Evolutionary conservation across 2,329 filamentous ascomycete genomes (phyloP).

Genomic region (Diaporthe sp.): DNA sequence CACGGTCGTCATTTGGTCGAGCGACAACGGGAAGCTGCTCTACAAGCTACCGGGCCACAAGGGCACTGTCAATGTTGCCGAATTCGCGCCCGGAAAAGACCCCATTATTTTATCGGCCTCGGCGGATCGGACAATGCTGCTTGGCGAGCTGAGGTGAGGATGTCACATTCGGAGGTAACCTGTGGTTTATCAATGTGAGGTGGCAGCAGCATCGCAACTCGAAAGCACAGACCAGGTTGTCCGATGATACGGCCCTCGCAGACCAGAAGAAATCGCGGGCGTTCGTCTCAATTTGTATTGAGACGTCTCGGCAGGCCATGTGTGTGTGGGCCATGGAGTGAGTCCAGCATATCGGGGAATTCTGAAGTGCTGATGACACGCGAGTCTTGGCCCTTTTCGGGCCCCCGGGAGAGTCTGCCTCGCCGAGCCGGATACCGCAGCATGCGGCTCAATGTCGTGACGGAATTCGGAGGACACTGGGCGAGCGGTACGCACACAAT

Average conservation of each 20-base stretch:
- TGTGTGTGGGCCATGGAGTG: conserved; percentile 18
- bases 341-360: conserved; percentile 10
- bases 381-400: conserved; percentile 1
- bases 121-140: conserved; percentile 87
- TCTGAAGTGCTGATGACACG: conserved; percentile 26
- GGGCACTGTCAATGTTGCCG: conserved; percentile 93
- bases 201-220: background rate
- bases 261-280: conserved; percentile 1
- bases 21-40: conserved; percentile 86
- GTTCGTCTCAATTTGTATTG: conserved; percentile 26
- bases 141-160: conserved; percentile 82
- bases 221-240: background rate
- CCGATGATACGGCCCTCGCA: background rate
- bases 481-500: background rate
- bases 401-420: background rate
- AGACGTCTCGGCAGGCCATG: conserved; percentile 21
- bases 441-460: conserved; percentile 6
- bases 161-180: background rate
- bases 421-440: conserved; percentile 6
- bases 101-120: conserved; percentile 90
- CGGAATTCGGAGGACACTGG: background rate
- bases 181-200: background rate
- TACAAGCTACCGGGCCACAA: conserved; percentile 97
- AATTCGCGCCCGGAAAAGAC: conserved; percentile 87
- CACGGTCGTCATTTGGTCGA: conserved; percentile 92